These are phyloP conservation scores for Cladophialophora chaetospira DNA, from an alignment of 2,329 filamentous ascomycete species.

Conservation along the genomic window DNA sequence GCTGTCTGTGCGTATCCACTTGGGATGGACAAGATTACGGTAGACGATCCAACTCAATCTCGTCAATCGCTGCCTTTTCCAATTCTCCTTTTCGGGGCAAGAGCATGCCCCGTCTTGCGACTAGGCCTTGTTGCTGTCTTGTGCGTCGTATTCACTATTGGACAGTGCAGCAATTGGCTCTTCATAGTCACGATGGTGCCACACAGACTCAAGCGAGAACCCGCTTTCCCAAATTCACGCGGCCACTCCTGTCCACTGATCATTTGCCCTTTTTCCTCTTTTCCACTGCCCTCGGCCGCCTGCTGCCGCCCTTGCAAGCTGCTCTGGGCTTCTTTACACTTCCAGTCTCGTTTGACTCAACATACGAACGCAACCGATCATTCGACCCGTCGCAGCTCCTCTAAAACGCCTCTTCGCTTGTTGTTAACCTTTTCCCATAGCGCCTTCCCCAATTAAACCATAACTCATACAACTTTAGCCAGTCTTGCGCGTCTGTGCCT, in stretches of 20 bases:
- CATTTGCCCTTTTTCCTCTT: no score
- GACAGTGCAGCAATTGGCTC: neutral
- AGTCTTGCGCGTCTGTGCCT: neutral
- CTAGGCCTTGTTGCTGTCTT: neutral
- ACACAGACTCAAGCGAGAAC: conserved; percentile 22
- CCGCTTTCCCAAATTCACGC: conserved; percentile 16
- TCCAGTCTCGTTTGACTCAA: neutral
- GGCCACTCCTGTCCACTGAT: neutral
- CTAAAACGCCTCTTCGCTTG: conserved; percentile 12
- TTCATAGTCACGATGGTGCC: conserved; percentile 12
- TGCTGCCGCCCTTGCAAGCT: neutral
- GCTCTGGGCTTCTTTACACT: neutral
- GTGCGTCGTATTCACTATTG: conserved; percentile 16
- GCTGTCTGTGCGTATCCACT: neutral
- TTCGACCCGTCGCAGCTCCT: conserved; percentile 10
- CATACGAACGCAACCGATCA: neutral
- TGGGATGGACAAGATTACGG: conserved; percentile 3
- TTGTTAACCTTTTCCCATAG: conserved; percentile 13
- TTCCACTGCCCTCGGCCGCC: neutral
- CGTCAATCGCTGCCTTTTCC: conserved; percentile 8
- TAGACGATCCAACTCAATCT: conserved; percentile 22
- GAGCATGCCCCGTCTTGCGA: neutral
- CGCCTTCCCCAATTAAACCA: conserved; percentile 4
- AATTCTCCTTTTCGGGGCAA: neutral
- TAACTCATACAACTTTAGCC: conserved; percentile 1